Conservation (phyloP, 306 rosid species). For the Quercus ilex region DNA sequence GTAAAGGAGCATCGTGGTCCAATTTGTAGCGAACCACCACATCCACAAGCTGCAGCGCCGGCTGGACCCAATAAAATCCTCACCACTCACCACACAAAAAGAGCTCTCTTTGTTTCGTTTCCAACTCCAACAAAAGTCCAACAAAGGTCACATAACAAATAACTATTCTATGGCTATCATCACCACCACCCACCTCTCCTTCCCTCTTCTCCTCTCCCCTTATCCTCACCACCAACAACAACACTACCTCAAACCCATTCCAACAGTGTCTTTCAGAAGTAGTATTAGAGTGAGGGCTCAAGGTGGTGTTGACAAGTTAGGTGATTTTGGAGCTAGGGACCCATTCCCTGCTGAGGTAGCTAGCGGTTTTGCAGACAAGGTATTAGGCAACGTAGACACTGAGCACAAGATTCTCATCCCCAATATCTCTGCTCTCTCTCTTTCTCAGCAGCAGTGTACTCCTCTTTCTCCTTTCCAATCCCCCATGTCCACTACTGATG, state of each 20-base stretch:
- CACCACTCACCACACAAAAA: background rate
- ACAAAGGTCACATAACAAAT: background rate
- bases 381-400: constrained; percentile 46
- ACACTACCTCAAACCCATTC: background rate
- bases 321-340: constrained; percentile 87
- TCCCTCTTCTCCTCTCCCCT: constrained; percentile 9
- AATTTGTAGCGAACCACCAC: too few species aligned
- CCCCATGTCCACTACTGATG: constrained; percentile 58
- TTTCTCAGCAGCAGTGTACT: constrained; percentile 50
- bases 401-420: constrained; percentile 94
- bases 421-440: constrained; percentile 57
- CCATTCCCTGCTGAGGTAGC: constrained; percentile 88
- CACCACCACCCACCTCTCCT: constrained; percentile 15
- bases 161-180: constrained; percentile 3
- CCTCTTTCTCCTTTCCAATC: constrained; percentile 53
- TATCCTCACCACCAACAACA: background rate
- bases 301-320: constrained; percentile 37
- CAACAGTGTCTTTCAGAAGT: background rate
- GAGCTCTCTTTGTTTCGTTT: background rate
- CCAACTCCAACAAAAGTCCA: background rate
- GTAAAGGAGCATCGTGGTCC: too few species aligned
- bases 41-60: too few species aligned
- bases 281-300: constrained; percentile 17
- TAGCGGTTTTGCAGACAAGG: constrained; percentile 74
- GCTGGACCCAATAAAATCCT: too few species aligned